Conservation (phyloP, 2,329 filamentous ascomycete genomes). For the Aspergillus ochraceus region DNA sequence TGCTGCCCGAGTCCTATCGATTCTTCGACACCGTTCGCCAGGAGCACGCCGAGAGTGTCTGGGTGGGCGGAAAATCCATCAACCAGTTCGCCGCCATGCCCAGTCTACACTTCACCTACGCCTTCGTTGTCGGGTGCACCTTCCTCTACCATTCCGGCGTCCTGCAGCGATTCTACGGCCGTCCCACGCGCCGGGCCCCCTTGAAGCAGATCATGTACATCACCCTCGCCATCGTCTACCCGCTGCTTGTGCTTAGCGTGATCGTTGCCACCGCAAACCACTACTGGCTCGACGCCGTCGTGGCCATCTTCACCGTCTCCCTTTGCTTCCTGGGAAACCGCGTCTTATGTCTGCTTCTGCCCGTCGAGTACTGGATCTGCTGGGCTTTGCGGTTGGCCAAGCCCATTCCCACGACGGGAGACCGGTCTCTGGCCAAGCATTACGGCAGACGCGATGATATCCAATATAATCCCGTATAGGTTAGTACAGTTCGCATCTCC, state of each 20-base stretch:
- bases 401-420: slow-evolving; percentile 53
- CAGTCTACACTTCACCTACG: slow-evolving; percentile 58
- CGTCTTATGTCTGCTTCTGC: slow-evolving; percentile 52
- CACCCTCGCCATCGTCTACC: slow-evolving; percentile 50
- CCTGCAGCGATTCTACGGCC: slow-evolving; percentile 45
- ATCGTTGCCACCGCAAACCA: slow-evolving; percentile 62
- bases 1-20: slow-evolving; percentile 60
- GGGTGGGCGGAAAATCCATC: slow-evolving; percentile 58
- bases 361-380: slow-evolving; percentile 52
- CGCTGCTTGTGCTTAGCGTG: slow-evolving; percentile 49
- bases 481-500: not conserved
- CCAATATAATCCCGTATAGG: not conserved
- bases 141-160: slow-evolving; percentile 55
- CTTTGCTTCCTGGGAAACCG: slow-evolving; percentile 52
- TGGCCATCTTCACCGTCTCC: slow-evolving; percentile 51
- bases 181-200: slow-evolving; percentile 42
- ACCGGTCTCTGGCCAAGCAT: not conserved
- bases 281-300: slow-evolving; percentile 57
- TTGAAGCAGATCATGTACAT: slow-evolving; percentile 48
- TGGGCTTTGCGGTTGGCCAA: slow-evolving; percentile 53
- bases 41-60: slow-evolving; percentile 54
- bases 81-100: slow-evolving; percentile 62
- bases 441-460: not conserved
- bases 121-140: slow-evolving; percentile 56
- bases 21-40: slow-evolving; percentile 64